Percentiles rank a stretch among this genome's conserved stretches.
phyloP scores from a whole-genome alignment of 495 filamentous ascomycete genomes.

The Aspergillus olivimuriae region DNA sequence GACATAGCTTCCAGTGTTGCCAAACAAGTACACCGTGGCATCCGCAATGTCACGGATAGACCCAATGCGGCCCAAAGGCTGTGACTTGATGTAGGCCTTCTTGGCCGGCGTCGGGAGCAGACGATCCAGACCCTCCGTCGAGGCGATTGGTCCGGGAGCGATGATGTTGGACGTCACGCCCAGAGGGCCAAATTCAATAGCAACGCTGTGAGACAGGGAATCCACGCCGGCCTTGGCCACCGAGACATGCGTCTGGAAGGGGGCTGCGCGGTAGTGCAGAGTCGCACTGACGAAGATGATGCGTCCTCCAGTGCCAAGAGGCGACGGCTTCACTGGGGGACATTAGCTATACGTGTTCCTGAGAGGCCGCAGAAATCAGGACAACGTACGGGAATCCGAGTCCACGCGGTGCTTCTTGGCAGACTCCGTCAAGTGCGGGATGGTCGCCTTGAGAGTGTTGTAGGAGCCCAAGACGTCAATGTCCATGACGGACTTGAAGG shows the following conservation, averaged over 20 bases:
- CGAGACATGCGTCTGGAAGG: conserved; percentile 78
- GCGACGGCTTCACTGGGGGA: conserved; percentile 26
- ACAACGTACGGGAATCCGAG: conserved; percentile 35
- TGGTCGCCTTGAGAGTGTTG: conserved; percentile 88
- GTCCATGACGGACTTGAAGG: conserved; percentile 92
- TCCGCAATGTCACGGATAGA: conserved; percentile 84
- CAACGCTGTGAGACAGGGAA: conserved; percentile 63
- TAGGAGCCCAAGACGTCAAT: conserved; percentile 92
- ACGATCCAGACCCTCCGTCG: conserved; percentile 50
- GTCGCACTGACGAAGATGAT: conserved; percentile 87
- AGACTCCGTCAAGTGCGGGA: conserved; percentile 71
- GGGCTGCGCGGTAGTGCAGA: conserved; percentile 78
- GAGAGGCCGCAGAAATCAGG: neutral
- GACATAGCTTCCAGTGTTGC: conserved; percentile 76
- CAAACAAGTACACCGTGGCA: conserved; percentile 82
- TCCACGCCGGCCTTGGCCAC: conserved; percentile 92
- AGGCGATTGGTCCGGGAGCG: conserved; percentile 69
- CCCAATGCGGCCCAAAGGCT: conserved; percentile 73
- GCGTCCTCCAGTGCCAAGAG: conserved; percentile 63
- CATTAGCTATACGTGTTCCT: neutral
- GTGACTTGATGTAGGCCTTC: conserved; percentile 23
- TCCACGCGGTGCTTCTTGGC: conserved; percentile 54
- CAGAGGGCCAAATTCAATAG: conserved; percentile 80
- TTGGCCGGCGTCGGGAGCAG: conserved; percentile 31
- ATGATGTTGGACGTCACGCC: conserved; percentile 89